These are phyloP conservation scores for Geotrichum histeridarum DNA, from an alignment of 1,139 yeast genomes.

Conservation along the genomic window DNA sequence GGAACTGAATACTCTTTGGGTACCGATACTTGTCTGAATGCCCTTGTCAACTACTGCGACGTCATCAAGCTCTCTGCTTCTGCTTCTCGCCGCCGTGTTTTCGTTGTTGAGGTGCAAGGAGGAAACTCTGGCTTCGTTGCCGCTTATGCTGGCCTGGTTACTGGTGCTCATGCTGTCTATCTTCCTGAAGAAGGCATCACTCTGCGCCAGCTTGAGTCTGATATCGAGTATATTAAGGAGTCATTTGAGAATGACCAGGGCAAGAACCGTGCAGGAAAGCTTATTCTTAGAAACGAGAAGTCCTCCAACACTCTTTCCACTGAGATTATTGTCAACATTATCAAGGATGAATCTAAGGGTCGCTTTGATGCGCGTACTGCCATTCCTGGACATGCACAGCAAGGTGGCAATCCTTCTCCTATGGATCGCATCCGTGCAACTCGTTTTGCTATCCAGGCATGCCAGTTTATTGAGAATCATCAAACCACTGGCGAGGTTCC, in stretches of 20 bases:
- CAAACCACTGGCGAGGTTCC: slow-evolving; percentile 22
- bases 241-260: slow-evolving; percentile 74
- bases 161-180: slow-evolving; percentile 90
- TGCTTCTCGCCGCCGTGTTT: slow-evolving; percentile 88
- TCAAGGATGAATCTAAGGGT: slow-evolving; percentile 69
- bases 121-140: slow-evolving; percentile 95
- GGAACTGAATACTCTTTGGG: slow-evolving; percentile 95
- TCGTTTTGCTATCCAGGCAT: slow-evolving; percentile 81
- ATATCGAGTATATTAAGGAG: slow-evolving; percentile 63
- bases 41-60: slow-evolving; percentile 88
- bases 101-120: slow-evolving; percentile 96
- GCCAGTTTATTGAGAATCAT: slow-evolving; percentile 66
- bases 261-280: slow-evolving; percentile 77
- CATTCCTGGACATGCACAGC: slow-evolving; percentile 97
- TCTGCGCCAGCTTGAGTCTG: slow-evolving; percentile 67
- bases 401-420: slow-evolving; percentile 93
- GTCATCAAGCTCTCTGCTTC: slow-evolving; percentile 93
- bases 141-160: slow-evolving; percentile 77
- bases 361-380: slow-evolving; percentile 91
- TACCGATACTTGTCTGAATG: slow-evolving; percentile 87
- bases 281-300: slow-evolving; percentile 76
- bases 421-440: slow-evolving; percentile 91
- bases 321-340: slow-evolving; percentile 72
- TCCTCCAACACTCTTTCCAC: slow-evolving; percentile 82
- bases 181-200: slow-evolving; percentile 85